Evolutionary conservation across 108 stramenopile species (phyloP).

Genomic region (Cylindrotheca closterium): DNA sequence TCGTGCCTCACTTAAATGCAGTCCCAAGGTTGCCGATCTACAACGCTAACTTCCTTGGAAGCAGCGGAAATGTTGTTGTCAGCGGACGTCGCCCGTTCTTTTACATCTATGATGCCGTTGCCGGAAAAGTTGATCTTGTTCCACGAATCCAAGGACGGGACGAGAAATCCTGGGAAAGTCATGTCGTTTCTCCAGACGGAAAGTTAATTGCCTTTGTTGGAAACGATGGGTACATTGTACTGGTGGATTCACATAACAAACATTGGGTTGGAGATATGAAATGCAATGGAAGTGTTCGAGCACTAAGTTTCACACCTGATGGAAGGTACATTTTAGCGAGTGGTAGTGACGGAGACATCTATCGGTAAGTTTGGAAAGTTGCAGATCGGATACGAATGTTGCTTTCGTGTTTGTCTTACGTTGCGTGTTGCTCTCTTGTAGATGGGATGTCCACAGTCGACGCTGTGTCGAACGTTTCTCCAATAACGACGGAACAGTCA

Average conservation of each 20-base stretch:
- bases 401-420: neutral
- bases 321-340: constrained; percentile 80
- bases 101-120: constrained; percentile 88
- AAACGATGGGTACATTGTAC: constrained; percentile 91
- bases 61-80: constrained; percentile 77
- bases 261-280: constrained; percentile 89
- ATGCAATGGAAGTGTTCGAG: constrained; percentile 89
- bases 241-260: constrained; percentile 77
- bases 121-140: constrained; percentile 74
- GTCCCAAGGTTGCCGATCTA: constrained; percentile 90
- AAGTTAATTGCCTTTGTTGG: constrained; percentile 85
- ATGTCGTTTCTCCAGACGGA: constrained; percentile 85
- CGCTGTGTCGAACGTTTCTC: constrained; percentile 84
- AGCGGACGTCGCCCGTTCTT: constrained; percentile 90
- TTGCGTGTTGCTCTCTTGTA: too few species aligned
- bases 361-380: constrained; percentile 74
- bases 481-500: constrained; percentile 91
- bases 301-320: constrained; percentile 82
- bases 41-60: constrained; percentile 78
- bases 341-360: constrained; percentile 94
- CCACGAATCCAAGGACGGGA: constrained; percentile 69
- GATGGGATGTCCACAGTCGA: constrained; percentile 82
- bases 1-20: constrained; percentile 1
- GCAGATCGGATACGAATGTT: too few species aligned
- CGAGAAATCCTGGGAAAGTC: constrained; percentile 83